Conservation (phyloP, 2,329 filamentous ascomycete genomes). For the Stachybotrys chartarum region DNA sequence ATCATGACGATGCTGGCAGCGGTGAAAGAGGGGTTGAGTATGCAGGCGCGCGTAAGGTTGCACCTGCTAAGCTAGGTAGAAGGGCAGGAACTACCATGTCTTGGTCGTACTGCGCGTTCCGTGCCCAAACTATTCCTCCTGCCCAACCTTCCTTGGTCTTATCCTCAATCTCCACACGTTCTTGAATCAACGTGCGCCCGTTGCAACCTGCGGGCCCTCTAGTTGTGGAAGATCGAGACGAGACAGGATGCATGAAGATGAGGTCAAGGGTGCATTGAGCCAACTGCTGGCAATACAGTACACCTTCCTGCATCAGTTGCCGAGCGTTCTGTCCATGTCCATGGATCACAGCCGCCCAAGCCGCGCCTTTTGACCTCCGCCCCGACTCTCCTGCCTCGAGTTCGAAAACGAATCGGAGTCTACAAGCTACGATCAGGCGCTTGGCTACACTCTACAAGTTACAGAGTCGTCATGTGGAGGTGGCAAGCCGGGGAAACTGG, state of each 20-base stretch:
- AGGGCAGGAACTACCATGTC: neutral
- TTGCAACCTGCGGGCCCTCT: no score
- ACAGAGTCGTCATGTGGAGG: neutral
- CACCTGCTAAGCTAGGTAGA: neutral
- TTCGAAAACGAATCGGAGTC: neutral
- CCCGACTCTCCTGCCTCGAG: neutral
- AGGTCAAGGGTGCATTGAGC: neutral
- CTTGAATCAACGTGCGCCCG: no score
- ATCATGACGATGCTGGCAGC: neutral
- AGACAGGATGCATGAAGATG: no score
- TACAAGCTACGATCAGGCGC: neutral
- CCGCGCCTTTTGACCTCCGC: neutral
- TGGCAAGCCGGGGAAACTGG: neutral
- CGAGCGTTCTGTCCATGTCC: no score
- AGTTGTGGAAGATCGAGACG: no score
- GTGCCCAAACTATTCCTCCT: neutral
- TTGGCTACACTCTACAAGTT: neutral
- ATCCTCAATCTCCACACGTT: neutral
- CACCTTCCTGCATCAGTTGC: no score
- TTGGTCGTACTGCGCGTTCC: neutral
- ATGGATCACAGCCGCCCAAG: neutral
- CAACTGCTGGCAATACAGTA: neutral
- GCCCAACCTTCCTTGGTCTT: neutral
- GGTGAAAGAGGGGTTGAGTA: neutral
- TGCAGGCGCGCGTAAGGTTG: neutral